Evolutionary conservation across 2,329 filamentous ascomycete species (phyloP).

Genomic region (Leptosphaerulina australis): DNA sequence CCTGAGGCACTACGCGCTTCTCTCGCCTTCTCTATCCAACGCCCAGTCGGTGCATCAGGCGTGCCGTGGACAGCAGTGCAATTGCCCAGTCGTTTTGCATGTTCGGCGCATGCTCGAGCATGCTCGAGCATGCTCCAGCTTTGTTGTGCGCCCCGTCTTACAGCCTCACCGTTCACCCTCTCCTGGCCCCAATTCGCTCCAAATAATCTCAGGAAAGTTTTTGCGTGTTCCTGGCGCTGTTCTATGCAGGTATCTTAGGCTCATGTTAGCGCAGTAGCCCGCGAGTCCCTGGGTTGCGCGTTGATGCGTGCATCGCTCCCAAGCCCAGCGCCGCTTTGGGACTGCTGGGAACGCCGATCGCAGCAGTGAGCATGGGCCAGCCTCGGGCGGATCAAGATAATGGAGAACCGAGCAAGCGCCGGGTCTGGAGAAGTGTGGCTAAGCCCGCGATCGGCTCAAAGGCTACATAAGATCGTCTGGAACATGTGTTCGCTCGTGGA

Average conservation of each 20-base stretch:
- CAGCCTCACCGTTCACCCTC: neutral
- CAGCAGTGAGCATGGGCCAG: constrained; percentile 26
- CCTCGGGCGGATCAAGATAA: constrained; percentile 29
- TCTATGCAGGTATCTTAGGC: constrained; percentile 20
- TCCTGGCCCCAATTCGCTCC: no score
- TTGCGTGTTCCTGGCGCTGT: constrained; percentile 35
- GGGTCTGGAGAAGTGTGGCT: constrained; percentile 29
- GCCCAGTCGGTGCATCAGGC: no score
- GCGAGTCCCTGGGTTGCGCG: constrained; percentile 17
- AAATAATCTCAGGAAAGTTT: constrained; percentile 18
- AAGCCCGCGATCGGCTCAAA: constrained; percentile 35
- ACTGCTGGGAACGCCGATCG: constrained; percentile 27
- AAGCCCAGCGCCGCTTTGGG: constrained; percentile 23
- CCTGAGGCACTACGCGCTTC: constrained; percentile 19
- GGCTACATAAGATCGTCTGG: constrained; percentile 27
- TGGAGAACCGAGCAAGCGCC: constrained; percentile 30
- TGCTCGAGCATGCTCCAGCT: neutral
- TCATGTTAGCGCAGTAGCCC: constrained; percentile 22
- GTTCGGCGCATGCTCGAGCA: constrained; percentile 16
- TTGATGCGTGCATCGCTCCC: constrained; percentile 32
- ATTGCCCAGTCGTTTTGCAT: constrained; percentile 11
- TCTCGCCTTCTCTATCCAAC: constrained; percentile 17
- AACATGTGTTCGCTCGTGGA: constrained; percentile 12
- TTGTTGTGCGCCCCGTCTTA: no score
- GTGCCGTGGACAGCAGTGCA: constrained; percentile 5